phyloP scores from a whole-genome alignment of 2,329 filamentous ascomycete species.

The Fusarium sp. region DNA sequence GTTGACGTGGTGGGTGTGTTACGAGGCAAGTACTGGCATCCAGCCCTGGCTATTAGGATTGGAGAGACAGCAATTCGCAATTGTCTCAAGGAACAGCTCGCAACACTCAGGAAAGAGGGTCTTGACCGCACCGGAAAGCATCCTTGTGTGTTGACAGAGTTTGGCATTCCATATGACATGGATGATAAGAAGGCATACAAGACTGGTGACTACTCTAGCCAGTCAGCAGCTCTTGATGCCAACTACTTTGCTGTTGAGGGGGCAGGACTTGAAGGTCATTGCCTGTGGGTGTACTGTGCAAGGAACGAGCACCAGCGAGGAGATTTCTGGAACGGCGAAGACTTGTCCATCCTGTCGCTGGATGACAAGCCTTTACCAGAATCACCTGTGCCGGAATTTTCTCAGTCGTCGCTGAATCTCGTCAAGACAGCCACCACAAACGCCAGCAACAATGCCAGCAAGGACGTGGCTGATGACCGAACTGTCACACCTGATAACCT shows the following conservation, averaged over 20 bases:
- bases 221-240: constrained; percentile 92
- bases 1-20: constrained; percentile 94
- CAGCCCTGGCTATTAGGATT: constrained; percentile 91
- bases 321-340: constrained; percentile 97
- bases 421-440: constrained; percentile 35
- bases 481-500: constrained; percentile 81
- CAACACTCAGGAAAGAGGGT: constrained; percentile 85
- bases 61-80: constrained; percentile 95
- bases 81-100: constrained; percentile 88
- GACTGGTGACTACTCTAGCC: constrained; percentile 93
- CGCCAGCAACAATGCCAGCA: constrained; percentile 31
- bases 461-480: constrained; percentile 61
- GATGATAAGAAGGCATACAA: constrained; percentile 95
- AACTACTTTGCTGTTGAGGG: constrained; percentile 95
- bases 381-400: constrained; percentile 59
- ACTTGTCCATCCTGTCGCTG: constrained; percentile 87
- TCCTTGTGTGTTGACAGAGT: constrained; percentile 91
- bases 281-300: constrained; percentile 87
- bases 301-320: constrained; percentile 89
- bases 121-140: constrained; percentile 88
- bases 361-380: constrained; percentile 77
- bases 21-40: constrained; percentile 86
- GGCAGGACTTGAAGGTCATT: constrained; percentile 83
- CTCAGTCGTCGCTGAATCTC: constrained; percentile 58
- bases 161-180: constrained; percentile 99